These are phyloP conservation scores for Jamesozyma jinghongensis DNA, from an alignment of 805 yeast species.

Conservation along the genomic window DNA sequence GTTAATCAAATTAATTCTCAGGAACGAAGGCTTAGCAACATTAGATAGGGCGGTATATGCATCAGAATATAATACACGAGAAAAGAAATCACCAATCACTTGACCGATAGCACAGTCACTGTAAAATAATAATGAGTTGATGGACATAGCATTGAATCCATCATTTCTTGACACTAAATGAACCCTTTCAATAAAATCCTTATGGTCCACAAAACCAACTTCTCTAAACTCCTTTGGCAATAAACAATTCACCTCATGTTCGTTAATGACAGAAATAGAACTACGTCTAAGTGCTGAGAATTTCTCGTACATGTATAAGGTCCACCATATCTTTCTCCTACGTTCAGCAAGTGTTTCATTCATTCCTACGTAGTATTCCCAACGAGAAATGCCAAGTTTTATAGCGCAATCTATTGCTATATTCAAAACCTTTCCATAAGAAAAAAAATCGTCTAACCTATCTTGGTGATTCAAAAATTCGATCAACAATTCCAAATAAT, in stretches of 20 bases:
- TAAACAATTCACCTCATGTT: slow-evolving; percentile 19
- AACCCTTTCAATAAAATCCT: slow-evolving; percentile 12
- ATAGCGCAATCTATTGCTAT: slow-evolving; percentile 20
- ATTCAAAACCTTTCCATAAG: slow-evolving; percentile 19
- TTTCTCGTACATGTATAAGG: slow-evolving; percentile 20
- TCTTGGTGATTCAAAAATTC: slow-evolving; percentile 18
- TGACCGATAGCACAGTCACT: slow-evolving; percentile 14
- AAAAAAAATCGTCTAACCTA: slow-evolving; percentile 23
- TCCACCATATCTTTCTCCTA: slow-evolving; percentile 27
- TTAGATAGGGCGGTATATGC: slow-evolving; percentile 22
- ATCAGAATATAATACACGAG: slow-evolving; percentile 17
- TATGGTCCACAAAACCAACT: slow-evolving; percentile 18
- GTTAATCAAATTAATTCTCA: slow-evolving; percentile 10
- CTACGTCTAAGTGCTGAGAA: slow-evolving; percentile 9
- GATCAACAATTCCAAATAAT: slow-evolving; percentile 23
- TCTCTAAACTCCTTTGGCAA: slow-evolving; percentile 20
- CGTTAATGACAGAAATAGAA: slow-evolving; percentile 15
- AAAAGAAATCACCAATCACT: slow-evolving; percentile 15
- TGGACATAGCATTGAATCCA: slow-evolving; percentile 10
- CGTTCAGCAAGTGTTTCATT: slow-evolving; percentile 24
- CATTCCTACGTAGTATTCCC: slow-evolving; percentile 29
- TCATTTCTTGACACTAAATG: slow-evolving; percentile 3
- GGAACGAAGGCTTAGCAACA: slow-evolving; percentile 14
- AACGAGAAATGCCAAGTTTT: slow-evolving; percentile 22
- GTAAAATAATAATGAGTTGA: slow-evolving; percentile 10